Evolutionary conservation across 768 basidiomycete species (phyloP).

Genomic region (Polyporus arcularius): DNA sequence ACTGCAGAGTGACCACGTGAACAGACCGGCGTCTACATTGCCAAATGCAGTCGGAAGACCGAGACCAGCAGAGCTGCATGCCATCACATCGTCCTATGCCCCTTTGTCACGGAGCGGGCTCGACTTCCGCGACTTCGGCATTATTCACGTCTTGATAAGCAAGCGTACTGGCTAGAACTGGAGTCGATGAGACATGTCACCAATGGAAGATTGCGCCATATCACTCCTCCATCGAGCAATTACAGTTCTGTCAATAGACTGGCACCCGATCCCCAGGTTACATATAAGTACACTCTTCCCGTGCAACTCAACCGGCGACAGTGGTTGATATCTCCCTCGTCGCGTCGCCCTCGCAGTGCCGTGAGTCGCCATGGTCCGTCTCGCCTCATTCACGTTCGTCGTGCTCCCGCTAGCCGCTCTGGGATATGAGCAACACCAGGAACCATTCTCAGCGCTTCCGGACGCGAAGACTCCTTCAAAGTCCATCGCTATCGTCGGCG

Average conservation of each 20-base stretch:
- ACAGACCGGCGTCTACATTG: too few species aligned
- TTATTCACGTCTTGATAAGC: too few species aligned
- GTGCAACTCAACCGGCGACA: background rate
- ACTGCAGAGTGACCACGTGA: too few species aligned
- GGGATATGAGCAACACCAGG: background rate
- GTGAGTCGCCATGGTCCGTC: background rate
- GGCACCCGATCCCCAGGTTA: background rate
- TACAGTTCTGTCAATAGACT: background rate
- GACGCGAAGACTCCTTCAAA: slow-evolving; percentile 29
- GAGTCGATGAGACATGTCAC: background rate
- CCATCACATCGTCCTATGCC: too few species aligned
- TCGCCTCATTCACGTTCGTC: background rate
- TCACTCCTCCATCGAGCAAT: slow-evolving; percentile 19
- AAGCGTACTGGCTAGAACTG: too few species aligned
- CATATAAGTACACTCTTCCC: background rate
- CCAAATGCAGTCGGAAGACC: too few species aligned
- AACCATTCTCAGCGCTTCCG: background rate
- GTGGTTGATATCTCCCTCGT: background rate
- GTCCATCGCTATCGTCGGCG: slow-evolving; percentile 59
- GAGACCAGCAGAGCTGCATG: too few species aligned
- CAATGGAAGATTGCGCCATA: slow-evolving; percentile 26
- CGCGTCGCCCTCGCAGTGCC: too few species aligned
- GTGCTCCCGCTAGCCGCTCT: background rate
- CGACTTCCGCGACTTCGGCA: too few species aligned
- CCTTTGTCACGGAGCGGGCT: too few species aligned